Percentiles rank a stretch among this genome's conserved stretches.
Conservation (phyloP, 2,329 filamentous ascomycete genomes). For the Fusarium sp. region DNA sequence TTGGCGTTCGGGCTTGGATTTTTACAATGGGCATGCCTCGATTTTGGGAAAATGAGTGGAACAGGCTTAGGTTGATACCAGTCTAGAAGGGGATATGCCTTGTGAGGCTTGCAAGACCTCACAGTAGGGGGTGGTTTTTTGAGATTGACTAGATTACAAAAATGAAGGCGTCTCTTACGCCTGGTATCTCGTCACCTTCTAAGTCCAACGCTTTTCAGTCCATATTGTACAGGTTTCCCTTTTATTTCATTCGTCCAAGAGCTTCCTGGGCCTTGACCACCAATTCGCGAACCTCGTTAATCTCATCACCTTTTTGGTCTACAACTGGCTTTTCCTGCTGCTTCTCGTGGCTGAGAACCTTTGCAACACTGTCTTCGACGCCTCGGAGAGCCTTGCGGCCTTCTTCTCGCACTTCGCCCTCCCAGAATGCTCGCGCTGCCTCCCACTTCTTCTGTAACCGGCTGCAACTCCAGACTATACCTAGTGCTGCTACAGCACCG, state of each 20-base stretch:
- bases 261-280: slow-evolving; percentile 60
- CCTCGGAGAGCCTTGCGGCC: slow-evolving; percentile 68
- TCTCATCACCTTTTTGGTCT: slow-evolving; percentile 44
- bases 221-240: slow-evolving; percentile 33
- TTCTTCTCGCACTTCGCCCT: slow-evolving; percentile 72
- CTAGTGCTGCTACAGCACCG: slow-evolving; percentile 67
- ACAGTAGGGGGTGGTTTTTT: slow-evolving; percentile 38
- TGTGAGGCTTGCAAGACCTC: slow-evolving; percentile 15
- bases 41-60: slow-evolving; percentile 19
- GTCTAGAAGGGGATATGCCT: slow-evolving; percentile 43
- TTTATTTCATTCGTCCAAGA: slow-evolving; percentile 56
- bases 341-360: slow-evolving; percentile 51
- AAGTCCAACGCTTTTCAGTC: slow-evolving; percentile 22
- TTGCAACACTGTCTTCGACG: slow-evolving; percentile 61
- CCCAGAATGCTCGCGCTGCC: slow-evolving; percentile 66
- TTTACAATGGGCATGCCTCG: slow-evolving; percentile 22
- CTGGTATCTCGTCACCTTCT: slow-evolving; percentile 41
- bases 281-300: slow-evolving; percentile 53
- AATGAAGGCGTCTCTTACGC: slow-evolving; percentile 39
- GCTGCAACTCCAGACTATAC: slow-evolving; percentile 65
- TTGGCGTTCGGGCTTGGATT: slow-evolving; percentile 41
- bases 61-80: slow-evolving; percentile 38
- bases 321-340: slow-evolving; percentile 30
- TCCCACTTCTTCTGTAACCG: slow-evolving; percentile 71
- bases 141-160: slow-evolving; percentile 43